phyloP scores from a whole-genome alignment of 192 early-diverging fungal species.

The Powellomyces hirtus region DNA sequence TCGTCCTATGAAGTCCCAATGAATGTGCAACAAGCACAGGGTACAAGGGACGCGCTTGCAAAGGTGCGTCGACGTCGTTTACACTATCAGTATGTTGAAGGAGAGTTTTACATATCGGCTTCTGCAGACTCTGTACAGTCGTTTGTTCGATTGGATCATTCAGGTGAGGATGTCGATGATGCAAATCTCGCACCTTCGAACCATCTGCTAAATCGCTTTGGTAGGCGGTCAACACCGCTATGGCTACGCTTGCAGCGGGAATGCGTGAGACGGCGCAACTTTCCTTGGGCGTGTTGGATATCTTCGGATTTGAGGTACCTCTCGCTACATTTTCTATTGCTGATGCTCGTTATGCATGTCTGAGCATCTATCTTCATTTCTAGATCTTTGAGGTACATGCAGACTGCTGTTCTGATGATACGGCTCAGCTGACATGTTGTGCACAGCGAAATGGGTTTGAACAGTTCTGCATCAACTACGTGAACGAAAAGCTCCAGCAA shows the following conservation, averaged over 20 bases:
- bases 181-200: not conserved
- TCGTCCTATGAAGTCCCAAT: slow-evolving; percentile 75
- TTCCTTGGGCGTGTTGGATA: slow-evolving; percentile 91
- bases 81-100: not conserved
- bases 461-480: slow-evolving; percentile 99
- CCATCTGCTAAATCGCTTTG: too few species aligned
- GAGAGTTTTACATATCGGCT: not conserved
- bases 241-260: slow-evolving; percentile 55
- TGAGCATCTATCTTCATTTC: not conserved
- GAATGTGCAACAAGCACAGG: slow-evolving; percentile 83
- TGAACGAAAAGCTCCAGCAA: slow-evolving; percentile 96
- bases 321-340: not conserved
- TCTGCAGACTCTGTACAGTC: slow-evolving; percentile 67
- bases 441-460: slow-evolving; percentile 92
- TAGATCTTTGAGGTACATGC: slow-evolving; percentile 29
- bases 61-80: slow-evolving; percentile 57
- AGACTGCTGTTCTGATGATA: not conserved
- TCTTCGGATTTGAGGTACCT: slow-evolving; percentile 91
- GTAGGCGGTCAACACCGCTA: slow-evolving; percentile 79
- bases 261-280: slow-evolving; percentile 51
- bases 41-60: slow-evolving; percentile 88
- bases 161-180: slow-evolving; percentile 28
- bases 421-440: not conserved
- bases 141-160: slow-evolving; percentile 98
- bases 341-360: not conserved